Conservation (phyloP, 176 grass and related monocot genomes). For the Areca catechu region DNA sequence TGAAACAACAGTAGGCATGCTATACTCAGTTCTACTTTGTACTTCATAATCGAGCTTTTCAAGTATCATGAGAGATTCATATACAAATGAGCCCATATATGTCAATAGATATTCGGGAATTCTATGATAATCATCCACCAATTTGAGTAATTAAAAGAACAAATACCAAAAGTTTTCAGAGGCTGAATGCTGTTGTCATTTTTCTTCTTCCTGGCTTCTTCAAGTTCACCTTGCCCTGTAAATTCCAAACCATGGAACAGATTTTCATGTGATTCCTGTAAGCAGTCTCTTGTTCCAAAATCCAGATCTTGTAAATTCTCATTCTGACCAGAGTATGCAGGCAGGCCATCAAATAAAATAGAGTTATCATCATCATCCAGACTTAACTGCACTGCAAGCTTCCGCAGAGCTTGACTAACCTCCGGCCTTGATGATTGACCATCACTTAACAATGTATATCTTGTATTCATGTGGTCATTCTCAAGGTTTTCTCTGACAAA, state of each 20-base stretch:
- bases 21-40: too few species aligned
- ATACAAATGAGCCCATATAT: too few species aligned
- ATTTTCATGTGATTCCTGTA: neutral
- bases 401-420: conserved; percentile 68
- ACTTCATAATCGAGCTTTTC: too few species aligned
- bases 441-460: conserved; percentile 29
- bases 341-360: conserved; percentile 42
- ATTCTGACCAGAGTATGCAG: conserved; percentile 10
- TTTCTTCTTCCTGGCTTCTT: conserved; percentile 20
- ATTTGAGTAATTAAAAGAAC: neutral
- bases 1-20: too few species aligned
- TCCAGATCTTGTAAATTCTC: conserved; percentile 15
- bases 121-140: conserved; percentile 1
- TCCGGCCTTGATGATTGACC: neutral
- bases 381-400: conserved; percentile 74
- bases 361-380: conserved; percentile 56
- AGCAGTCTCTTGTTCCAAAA: conserved; percentile 5
- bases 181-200: conserved; percentile 15
- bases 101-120: neutral
- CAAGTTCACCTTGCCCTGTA: conserved; percentile 9
- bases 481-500: conserved; percentile 33
- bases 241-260: conserved; percentile 3
- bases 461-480: conserved; percentile 22
- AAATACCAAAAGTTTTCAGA: conserved; percentile 28
- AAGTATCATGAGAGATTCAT: too few species aligned